A percentile compares a stretch with the other conserved stretches of the same genome.
phyloP scores from a whole-genome alignment of 148 eudicot species.

The Salicornia ramosissima region DNA sequence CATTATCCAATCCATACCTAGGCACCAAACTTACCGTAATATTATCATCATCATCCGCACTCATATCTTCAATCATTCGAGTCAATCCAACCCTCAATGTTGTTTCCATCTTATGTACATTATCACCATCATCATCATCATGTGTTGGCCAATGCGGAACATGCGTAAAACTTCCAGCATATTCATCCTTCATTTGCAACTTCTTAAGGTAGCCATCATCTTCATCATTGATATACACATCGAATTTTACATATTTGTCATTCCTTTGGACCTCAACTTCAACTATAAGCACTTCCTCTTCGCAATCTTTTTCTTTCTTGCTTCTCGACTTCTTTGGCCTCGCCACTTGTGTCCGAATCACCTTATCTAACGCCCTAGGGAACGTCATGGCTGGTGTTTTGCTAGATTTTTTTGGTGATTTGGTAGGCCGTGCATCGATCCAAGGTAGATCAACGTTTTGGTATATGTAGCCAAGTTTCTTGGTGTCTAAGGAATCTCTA shows the following conservation, averaged over 20 bases:
- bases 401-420: conserved; percentile 16
- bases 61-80: conserved; percentile 55
- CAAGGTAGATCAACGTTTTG: conserved; percentile 10
- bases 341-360: conserved; percentile 40
- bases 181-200: conserved; percentile 49
- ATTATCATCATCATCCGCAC: conserved; percentile 60
- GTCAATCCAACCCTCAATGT: conserved; percentile 44
- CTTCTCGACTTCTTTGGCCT: conserved; percentile 67
- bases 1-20: conserved; percentile 26
- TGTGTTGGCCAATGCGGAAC: conserved; percentile 52
- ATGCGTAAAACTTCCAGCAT: conserved; percentile 78
- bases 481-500: conserved; percentile 8
- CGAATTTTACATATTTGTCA: conserved; percentile 46
- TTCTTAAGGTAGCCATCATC: conserved; percentile 37
- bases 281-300: conserved; percentile 1
- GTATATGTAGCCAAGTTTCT: conserved; percentile 2
- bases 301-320: conserved; percentile 46
- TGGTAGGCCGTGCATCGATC: conserved; percentile 26
- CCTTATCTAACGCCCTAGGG: conserved; percentile 44
- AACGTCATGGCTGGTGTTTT: conserved; percentile 13
- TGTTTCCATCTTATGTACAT: conserved; percentile 39
- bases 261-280: conserved; percentile 3
- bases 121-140: conserved; percentile 28
- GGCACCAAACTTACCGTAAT: conserved; percentile 61
- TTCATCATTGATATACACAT: conserved; percentile 70